Evolutionary conservation across 2,329 filamentous ascomycete genomes (phyloP), one percentile per base, ranked within the genome.

Genomic region (Sarocladiaceae sp.): DNA sequence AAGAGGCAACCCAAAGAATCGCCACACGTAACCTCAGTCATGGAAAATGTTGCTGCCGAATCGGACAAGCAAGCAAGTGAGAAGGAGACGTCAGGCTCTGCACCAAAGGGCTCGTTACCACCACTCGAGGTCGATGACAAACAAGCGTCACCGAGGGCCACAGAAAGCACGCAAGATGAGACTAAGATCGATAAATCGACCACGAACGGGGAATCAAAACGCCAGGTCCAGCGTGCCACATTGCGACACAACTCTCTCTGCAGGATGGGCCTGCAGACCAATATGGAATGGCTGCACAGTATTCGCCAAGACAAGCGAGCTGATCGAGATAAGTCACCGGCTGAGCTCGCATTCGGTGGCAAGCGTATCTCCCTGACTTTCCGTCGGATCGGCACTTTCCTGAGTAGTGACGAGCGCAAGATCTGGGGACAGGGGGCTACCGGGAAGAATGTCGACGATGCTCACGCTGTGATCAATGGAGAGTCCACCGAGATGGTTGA

Each of bases 391-490:
- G 88, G 82, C 2, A 98, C 93, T 0, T 97, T 88, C 57, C 65
- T 95, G 34, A 72, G 83, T 53, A 67, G 70, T 3, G 70, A 78
- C n/a, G 72, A 76, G 31, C 69, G 69, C 23, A 66, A 66, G 3
- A 95, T 98, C 45, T 97, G 90, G 91, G 93, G 93, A 12, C 90
- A 96, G 63, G 93, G 93, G 3, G 91, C 90, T 1, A 79, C 76
- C 1, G 69, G 68, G 6, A 95, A 95, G 65, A 71, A 68, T 0
- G 70, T 71, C 19, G 70, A 71, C 0, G 64, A 69, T 1, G 88
- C 89, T 0, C 66, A 68, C 1, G 55, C 68, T 0, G 81, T 94
- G 10, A 62, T 88, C 45, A 88, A 88, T 50, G 87, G 84, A 1
- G 76, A 87, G 51, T 72, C 74, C 1, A 63, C 69, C 3, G 78